Conservation (phyloP, 805 yeast genomes). For the Yueomyces sp. region DNA sequence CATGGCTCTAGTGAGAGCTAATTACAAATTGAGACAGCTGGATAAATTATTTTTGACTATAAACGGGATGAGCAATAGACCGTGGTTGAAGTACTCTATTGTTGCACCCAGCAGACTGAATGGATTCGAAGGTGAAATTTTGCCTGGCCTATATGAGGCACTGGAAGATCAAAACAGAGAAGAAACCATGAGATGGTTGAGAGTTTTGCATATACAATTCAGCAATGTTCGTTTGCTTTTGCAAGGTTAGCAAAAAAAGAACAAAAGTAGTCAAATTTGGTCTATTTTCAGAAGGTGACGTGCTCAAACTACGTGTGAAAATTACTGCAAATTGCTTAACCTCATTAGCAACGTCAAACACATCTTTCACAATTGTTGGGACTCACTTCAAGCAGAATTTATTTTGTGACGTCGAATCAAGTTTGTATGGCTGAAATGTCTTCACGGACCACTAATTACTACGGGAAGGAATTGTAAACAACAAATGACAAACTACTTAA, state of each 20-base stretch:
- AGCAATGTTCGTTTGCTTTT: constrained; percentile 12
- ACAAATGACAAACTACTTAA: too few species aligned
- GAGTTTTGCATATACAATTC: constrained; percentile 27
- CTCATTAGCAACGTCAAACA: too few species aligned
- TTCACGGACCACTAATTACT: too few species aligned
- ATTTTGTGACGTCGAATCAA: too few species aligned
- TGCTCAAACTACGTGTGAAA: too few species aligned
- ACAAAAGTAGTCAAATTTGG: too few species aligned
- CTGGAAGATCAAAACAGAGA: constrained; percentile 33
- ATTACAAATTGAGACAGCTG: constrained; percentile 38
- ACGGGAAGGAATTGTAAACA: too few species aligned
- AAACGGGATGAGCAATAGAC: constrained; percentile 34
- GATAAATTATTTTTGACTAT: constrained; percentile 41
- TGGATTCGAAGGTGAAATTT: constrained; percentile 37
- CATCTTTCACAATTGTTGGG: too few species aligned
- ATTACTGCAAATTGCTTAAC: too few species aligned
- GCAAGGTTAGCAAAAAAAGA: constrained; percentile 2
- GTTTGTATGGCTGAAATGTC: too few species aligned
- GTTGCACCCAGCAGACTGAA: constrained; percentile 44
- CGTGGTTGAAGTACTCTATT: constrained; percentile 52
- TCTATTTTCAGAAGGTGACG: too few species aligned
- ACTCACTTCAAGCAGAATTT: too few species aligned
- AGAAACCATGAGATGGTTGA: constrained; percentile 31
- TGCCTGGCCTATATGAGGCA: constrained; percentile 51
- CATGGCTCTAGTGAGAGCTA: constrained; percentile 40